Conservation (phyloP, 129 eudicot species). For the Lactuca saligna region DNA sequence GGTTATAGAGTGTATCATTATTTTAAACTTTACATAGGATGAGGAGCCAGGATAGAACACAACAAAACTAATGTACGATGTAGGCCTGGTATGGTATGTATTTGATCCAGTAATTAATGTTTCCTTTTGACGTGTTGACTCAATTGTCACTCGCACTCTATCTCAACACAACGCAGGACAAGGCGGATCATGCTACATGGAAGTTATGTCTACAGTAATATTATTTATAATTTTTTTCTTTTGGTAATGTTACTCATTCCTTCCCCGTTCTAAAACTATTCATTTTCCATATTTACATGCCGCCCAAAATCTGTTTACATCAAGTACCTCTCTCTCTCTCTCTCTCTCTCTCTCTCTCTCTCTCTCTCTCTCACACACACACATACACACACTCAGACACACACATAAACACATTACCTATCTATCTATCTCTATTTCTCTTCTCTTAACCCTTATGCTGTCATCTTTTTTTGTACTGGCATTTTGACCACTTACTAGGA, state of each 20-base stretch:
- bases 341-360: neutral
- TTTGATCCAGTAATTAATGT: slow-evolving; percentile 2
- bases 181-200: neutral
- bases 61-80: neutral
- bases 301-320: neutral
- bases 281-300: slow-evolving; percentile 27
- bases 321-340: neutral
- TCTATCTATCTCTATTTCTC: neutral
- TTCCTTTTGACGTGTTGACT: slow-evolving; percentile 3
- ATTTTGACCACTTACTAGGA: slow-evolving; percentile 19
- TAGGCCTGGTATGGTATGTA: neutral
- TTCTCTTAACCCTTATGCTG: slow-evolving; percentile 11
- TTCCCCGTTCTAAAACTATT: slow-evolving; percentile 14
- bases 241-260: slow-evolving; percentile 1
- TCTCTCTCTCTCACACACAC: neutral
- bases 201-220: neutral
- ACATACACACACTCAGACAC: neutral
- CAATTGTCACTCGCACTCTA: neutral
- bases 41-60: neutral
- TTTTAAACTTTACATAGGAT: neutral
- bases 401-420: neutral
- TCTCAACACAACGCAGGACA: neutral
- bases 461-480: slow-evolving; percentile 23
- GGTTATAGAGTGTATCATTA: neutral
- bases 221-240: neutral